Percentiles rank a stretch among this genome's conserved stretches.
Conservation (phyloP, 2,329 filamentous ascomycete genomes). For the Pseudocercospora crystallina region DNA sequence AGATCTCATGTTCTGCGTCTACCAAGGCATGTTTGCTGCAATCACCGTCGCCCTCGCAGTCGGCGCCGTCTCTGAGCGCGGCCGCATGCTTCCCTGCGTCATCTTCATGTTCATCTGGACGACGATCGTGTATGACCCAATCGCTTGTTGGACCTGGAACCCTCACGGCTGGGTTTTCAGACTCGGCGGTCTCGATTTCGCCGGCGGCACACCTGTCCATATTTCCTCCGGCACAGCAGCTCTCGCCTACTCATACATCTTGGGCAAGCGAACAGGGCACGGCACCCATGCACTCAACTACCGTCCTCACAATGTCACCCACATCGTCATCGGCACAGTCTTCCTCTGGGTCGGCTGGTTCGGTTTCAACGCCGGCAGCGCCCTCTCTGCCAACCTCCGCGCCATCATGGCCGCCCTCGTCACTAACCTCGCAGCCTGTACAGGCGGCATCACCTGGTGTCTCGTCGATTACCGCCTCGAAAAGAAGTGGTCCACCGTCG, state of each 20-base stretch:
- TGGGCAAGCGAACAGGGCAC: constrained; percentile 81
- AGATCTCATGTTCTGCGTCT: constrained; percentile 80
- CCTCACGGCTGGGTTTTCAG: constrained; percentile 73
- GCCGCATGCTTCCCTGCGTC: constrained; percentile 82
- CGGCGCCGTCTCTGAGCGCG: constrained; percentile 81
- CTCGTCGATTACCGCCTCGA: constrained; percentile 85
- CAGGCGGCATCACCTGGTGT: constrained; percentile 87
- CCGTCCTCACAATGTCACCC: constrained; percentile 87
- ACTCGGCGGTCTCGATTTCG: constrained; percentile 83
- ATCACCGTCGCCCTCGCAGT: constrained; percentile 85
- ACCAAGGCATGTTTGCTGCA: constrained; percentile 84
- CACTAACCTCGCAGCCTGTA: constrained; percentile 80
- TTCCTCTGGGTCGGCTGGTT: constrained; percentile 97
- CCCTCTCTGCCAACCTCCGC: constrained; percentile 73
- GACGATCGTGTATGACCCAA: constrained; percentile 85
- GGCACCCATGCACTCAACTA: constrained; percentile 88
- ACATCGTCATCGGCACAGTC: constrained; percentile 87
- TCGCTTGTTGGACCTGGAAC: constrained; percentile 97
- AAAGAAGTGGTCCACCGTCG: constrained; percentile 88
- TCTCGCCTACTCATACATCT: constrained; percentile 86
- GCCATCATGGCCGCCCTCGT: constrained; percentile 84
- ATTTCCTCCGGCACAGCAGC: constrained; percentile 83
- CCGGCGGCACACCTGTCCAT: constrained; percentile 86
- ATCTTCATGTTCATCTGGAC: constrained; percentile 94
- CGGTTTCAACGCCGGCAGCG: constrained; percentile 93